Percentiles rank a stretch among this genome's conserved stretches.
These are phyloP conservation scores for Penicillium riverlandense DNA, from an alignment of 495 filamentous ascomycete species.

Conservation along the genomic window DNA sequence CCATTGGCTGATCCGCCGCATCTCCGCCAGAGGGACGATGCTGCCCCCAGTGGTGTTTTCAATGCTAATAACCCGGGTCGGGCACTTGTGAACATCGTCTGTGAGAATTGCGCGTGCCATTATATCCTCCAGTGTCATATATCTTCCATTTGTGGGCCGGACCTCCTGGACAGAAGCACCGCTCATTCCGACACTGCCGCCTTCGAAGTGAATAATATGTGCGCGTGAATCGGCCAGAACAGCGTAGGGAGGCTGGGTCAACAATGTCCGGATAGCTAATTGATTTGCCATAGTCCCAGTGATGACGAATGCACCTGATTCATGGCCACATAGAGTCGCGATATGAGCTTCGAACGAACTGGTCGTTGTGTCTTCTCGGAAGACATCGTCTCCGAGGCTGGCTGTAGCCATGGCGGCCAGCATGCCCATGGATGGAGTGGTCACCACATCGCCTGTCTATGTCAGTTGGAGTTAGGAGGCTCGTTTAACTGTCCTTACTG, in stretches of 20 bases:
- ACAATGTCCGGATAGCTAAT: conserved; percentile 39
- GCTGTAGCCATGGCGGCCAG: conserved; percentile 4
- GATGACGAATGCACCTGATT: conserved; percentile 64
- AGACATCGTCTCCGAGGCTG: conserved; percentile 75
- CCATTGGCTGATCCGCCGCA: conserved; percentile 60
- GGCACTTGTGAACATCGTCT: conserved; percentile 44
- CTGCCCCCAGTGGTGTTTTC: conserved; percentile 81
- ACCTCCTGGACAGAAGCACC: conserved; percentile 35
- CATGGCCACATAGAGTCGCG: conserved; percentile 62
- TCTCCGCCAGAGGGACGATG: conserved; percentile 67
- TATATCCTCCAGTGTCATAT: conserved; percentile 74
- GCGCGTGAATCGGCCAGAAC: conserved; percentile 41
- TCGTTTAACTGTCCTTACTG: too few relatives aligned
- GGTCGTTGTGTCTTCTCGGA: conserved; percentile 74
- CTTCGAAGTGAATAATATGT: conserved; percentile 44
- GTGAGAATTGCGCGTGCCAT: conserved; percentile 38
- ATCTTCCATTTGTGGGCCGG: conserved; percentile 49
- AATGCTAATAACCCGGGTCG: conserved; percentile 69
- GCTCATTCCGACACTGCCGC: conserved; percentile 40
- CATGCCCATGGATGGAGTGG: neutral
- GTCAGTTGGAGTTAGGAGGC: too few relatives aligned
- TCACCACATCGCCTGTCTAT: too few relatives aligned
- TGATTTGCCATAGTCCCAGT: conserved; percentile 82
- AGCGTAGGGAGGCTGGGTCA: conserved; percentile 41
- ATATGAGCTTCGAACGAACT: conserved; percentile 62